Evolutionary conservation across 768 basidiomycete species (phyloP).

Genomic region (Naganishia vaughanmartiniae): DNA sequence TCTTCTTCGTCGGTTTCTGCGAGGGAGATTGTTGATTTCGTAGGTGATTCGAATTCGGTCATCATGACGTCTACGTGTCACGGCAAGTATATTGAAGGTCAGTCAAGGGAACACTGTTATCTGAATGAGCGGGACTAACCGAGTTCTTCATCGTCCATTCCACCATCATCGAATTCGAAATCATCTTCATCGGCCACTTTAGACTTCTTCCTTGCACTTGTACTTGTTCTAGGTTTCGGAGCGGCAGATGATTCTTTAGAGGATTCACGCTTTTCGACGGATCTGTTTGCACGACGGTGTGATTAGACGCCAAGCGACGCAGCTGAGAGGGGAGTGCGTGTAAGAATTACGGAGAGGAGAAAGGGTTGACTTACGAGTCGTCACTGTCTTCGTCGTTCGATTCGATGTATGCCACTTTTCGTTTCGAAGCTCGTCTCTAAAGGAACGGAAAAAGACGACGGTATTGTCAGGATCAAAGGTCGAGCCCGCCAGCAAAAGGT

Average conservation of each 20-base stretch:
- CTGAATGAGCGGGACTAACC: constrained; percentile 41
- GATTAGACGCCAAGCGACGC: background rate
- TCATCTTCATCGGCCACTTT: constrained; percentile 47
- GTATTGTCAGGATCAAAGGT: background rate
- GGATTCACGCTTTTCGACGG: constrained; percentile 14
- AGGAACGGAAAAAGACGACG: background rate
- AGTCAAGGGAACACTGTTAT: too few species aligned
- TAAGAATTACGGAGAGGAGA: constrained; percentile 19
- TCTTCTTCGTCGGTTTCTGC: constrained; percentile 25
- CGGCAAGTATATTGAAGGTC: background rate
- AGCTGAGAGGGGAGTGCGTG: constrained; percentile 31
- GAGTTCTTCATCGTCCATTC: constrained; percentile 41
- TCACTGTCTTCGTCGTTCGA: constrained; percentile 28
- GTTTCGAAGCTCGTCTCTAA: constrained; percentile 37
- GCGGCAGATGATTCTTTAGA: background rate
- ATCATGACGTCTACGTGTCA: constrained; percentile 37
- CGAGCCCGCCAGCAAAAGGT: too few species aligned
- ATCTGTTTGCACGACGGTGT: background rate
- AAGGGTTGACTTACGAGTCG: constrained; percentile 8
- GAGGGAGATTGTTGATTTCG: constrained; percentile 28
- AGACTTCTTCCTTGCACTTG: constrained; percentile 37
- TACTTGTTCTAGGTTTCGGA: constrained; percentile 32
- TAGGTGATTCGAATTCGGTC: constrained; percentile 41
- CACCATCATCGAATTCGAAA: constrained; percentile 42
- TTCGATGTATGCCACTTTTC: constrained; percentile 45